These are phyloP conservation scores for Solanum pimpinellifolium DNA, from an alignment of 257 asterid species.

Conservation along the genomic window DNA sequence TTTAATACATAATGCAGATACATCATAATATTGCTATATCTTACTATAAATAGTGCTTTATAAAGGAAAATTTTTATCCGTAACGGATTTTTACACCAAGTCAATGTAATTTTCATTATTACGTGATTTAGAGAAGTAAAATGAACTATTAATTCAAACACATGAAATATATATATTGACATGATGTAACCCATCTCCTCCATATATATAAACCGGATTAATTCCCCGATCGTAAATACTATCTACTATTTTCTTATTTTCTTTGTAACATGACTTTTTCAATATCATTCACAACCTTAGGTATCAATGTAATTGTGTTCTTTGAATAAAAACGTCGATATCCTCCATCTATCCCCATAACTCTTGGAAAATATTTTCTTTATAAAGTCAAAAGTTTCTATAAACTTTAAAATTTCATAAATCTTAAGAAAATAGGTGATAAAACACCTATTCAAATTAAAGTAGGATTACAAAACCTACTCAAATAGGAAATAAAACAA, in stretches of 20 bases:
- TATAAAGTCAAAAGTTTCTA: background rate
- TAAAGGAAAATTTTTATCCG: accelerated
- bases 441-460: too few relatives aligned
- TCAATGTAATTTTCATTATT: too few relatives aligned
- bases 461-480: background rate
- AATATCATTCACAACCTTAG: background rate
- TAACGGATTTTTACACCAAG: too few relatives aligned
- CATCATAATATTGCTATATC: too few relatives aligned
- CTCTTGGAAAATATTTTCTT: too few relatives aligned
- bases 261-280: background rate
- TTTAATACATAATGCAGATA: too few relatives aligned
- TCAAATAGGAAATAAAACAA: background rate
- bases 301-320: background rate
- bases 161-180: too few relatives aligned
- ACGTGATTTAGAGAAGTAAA: accelerated
- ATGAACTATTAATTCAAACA: too few relatives aligned
- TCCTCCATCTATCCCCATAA: too few relatives aligned
- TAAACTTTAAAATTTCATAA: too few relatives aligned
- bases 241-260: background rate
- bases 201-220: background rate
- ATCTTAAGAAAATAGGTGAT: too few relatives aligned
- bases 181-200: background rate
- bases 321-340: background rate
- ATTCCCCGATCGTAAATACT: background rate
- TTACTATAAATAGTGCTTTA: too few relatives aligned